phyloP scores from a whole-genome alignment of 1,284 basidiomycete species.

The Puccinia coronata region DNA sequence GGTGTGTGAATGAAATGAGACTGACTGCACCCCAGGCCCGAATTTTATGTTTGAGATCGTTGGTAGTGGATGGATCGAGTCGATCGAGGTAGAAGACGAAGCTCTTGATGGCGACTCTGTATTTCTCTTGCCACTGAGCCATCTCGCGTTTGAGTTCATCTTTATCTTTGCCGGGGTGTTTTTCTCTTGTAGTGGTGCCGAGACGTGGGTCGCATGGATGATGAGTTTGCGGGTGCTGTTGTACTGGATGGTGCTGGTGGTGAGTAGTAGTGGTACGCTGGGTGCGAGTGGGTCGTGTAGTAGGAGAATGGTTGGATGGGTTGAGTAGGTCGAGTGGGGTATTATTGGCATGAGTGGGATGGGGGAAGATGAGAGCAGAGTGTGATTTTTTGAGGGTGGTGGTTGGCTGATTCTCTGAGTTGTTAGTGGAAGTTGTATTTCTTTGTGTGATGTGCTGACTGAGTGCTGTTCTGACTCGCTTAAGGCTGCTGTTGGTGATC shows the following conservation, averaged over 20 bases:
- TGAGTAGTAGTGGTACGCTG: not conserved
- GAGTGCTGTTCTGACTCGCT: conserved; percentile 21
- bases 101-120: conserved; percentile 76
- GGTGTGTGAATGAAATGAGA: conserved; percentile 55
- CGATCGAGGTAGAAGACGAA: conserved; percentile 84
- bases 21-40: conserved; percentile 75
- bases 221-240: not conserved
- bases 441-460: not conserved
- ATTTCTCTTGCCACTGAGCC: conserved; percentile 74
- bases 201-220: too few species aligned
- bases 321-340: conserved; percentile 26
- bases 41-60: conserved; percentile 66
- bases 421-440: not conserved
- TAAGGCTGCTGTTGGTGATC: not conserved
- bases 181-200: conserved; percentile 1
- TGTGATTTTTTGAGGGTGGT: conserved; percentile 27
- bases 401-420: not conserved
- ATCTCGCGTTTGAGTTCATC: conserved; percentile 44
- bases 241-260: not conserved
- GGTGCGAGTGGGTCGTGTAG: not conserved
- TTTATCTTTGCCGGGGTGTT: conserved; percentile 28
- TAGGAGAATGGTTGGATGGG: conserved; percentile 10
- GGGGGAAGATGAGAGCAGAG: conserved; percentile 24
- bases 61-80: conserved; percentile 64
- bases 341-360: not conserved